Conservation (phyloP, 176 grass and related monocot species). For the Hsuehochloa calcarea region DNA sequence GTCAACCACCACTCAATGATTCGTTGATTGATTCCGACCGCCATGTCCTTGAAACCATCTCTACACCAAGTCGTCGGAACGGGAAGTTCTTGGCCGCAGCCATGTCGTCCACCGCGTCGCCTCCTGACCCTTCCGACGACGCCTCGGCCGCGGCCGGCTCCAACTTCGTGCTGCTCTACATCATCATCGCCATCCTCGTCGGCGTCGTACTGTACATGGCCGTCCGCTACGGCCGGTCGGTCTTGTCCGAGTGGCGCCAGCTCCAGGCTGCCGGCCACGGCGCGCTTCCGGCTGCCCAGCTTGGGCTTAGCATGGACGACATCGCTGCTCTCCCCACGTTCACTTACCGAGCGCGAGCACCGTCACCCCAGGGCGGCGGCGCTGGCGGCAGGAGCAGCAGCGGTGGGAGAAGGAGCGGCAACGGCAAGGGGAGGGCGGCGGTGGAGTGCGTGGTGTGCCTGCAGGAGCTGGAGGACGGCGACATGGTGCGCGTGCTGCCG, state of each 20-base stretch:
- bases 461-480: constrained; percentile 53
- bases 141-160: background rate
- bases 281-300: background rate
- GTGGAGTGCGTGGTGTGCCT: constrained; percentile 64
- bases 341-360: constrained; percentile 26
- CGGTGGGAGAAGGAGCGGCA: background rate
- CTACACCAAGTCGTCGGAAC: background rate
- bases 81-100: background rate
- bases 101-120: constrained; percentile 15
- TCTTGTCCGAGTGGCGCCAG: constrained; percentile 20
- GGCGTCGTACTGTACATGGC: constrained; percentile 38
- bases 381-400: background rate
- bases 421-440: background rate
- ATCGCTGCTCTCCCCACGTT: constrained; percentile 56
- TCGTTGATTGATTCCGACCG: constrained; percentile 17
- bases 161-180: constrained; percentile 48
- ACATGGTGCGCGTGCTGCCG: constrained; percentile 55
- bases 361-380: background rate
- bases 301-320: constrained; percentile 36
- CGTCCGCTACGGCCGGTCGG: constrained; percentile 27
- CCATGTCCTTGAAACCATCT: constrained; percentile 17
- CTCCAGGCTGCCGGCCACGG: background rate
- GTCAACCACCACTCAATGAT: constrained; percentile 28
- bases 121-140: background rate
- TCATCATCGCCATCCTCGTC: constrained; percentile 39